Conservation (phyloP, 1,284 basidiomycete species). For the Cystobasidium slooffiae region DNA sequence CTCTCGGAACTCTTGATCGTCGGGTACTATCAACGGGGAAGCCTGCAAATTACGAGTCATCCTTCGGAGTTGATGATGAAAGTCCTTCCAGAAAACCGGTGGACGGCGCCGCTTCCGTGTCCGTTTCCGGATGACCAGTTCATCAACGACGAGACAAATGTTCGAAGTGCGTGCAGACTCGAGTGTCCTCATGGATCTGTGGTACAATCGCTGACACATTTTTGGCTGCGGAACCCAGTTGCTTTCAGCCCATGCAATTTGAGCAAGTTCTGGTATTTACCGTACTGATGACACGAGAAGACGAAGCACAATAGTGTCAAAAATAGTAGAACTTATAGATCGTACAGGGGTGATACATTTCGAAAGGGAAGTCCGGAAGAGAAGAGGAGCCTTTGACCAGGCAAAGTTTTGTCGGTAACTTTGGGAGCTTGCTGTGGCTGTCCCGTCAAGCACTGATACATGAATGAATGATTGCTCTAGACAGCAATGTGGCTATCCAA, state of each 20-base stretch:
- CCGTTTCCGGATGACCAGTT: background rate
- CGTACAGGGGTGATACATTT: background rate
- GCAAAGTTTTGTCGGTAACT: no score
- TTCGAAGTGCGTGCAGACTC: background rate
- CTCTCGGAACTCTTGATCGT: background rate
- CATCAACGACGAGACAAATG: background rate
- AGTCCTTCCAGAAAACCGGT: constrained; percentile 1
- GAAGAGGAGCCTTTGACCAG: background rate
- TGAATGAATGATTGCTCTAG: background rate
- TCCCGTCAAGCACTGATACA: background rate
- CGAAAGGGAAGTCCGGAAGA: background rate
- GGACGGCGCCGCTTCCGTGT: background rate
- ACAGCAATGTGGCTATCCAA: constrained; percentile 70
- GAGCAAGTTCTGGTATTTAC: background rate
- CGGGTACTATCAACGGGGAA: background rate
- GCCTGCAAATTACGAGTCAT: background rate
- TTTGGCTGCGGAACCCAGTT: background rate
- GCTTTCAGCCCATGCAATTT: background rate
- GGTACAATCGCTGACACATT: background rate
- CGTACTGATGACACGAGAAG: background rate
- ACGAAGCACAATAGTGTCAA: no score
- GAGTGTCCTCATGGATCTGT: background rate
- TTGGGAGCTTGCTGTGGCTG: background rate
- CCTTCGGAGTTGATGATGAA: background rate
- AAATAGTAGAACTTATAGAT: background rate